Evolutionary conservation across 352 stramenopile genomes (phyloP), one percentile per base, ranked within the genome.

Genomic region (Globisporangium cylindrosporum): DNA sequence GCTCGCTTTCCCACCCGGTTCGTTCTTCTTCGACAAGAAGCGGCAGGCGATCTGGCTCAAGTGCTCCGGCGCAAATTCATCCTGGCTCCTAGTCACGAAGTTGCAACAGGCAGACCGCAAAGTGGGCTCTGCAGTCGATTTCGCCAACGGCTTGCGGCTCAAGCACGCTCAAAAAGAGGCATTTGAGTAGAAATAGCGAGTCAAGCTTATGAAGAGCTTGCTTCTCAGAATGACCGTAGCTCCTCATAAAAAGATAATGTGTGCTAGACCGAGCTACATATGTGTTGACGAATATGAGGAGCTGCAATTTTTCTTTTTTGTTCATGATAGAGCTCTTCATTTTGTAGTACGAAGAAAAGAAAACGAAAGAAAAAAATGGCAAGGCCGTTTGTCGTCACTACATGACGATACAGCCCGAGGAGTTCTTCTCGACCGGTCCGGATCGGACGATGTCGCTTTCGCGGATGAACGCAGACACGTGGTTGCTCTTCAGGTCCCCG

Each of bases 21-120:
- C 68, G 0, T 95, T 91, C 66, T 86, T 93, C 77, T 93, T 89
- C 25, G 88, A 95, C 62, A 94, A 92, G 69, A 73, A 75, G 55
- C 76, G 75, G 7, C 74, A 93, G 25, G 84, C 72, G 53, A 68
- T 95, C 9, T 94, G 86, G 86, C 68, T 95, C 56, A 82, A 83
- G 59, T 92, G 84, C 36, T 46, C 59, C n/a, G 65, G 75, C 46
- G 29, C 2, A 8, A 43, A 22, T 34, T 41, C 54, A 1, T 83
- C 75, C 22, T 94, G 84, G 84, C 68, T 95, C 29, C 48, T 92
- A 12, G 71, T 95, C 38, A 80, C 78, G n/a, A 87, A 86, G 27
- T 66, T 95, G 36, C 86, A 94, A 54, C 78, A 84, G 36, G 79
- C 80, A 1, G 82, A 92, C 62, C 76, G 82, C 36, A 91, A 90